Evolutionary conservation across 805 yeast species (phyloP).

Genomic region (Candida boidinii): DNA sequence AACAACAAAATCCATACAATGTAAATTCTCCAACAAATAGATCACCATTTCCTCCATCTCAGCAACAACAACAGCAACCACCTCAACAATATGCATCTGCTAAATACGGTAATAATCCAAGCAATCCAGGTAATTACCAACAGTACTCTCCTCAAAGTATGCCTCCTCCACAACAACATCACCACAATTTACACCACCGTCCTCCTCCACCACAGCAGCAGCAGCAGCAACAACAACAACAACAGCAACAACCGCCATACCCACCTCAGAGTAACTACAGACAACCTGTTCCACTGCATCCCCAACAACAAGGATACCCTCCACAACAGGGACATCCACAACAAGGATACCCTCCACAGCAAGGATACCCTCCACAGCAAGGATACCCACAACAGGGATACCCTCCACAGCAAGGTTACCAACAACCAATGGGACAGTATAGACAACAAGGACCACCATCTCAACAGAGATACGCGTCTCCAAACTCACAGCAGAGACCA

Average conservation of each 20-base stretch:
- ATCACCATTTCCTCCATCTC: constrained; percentile 6
- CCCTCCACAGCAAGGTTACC: neutral
- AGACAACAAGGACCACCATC: neutral
- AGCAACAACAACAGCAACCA: constrained; percentile 9
- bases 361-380: neutral
- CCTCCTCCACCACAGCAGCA: constrained; percentile 6
- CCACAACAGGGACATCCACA: no score
- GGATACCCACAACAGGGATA: neutral
- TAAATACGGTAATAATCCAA: no score
- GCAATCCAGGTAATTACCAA: neutral
- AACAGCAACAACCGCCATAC: constrained; percentile 10
- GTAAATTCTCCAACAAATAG: constrained; percentile 4
- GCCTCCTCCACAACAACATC: constrained; percentile 4
- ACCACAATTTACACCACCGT: constrained; percentile 8
- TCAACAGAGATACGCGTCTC: constrained; percentile 1
- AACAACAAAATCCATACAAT: constrained; percentile 3
- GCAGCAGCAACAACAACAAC: constrained; percentile 2
- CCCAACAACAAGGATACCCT: constrained; percentile 3
- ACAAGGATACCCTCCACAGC: no score
- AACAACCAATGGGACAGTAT: neutral
- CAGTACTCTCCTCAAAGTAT: neutral
- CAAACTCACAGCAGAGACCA: constrained; percentile 4
- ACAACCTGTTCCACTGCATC: constrained; percentile 4
- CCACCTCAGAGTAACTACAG: constrained; percentile 9
- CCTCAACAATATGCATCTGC: constrained; percentile 6